Conservation (phyloP, 495 filamentous ascomycete species). For the Hypoxylon fuscum region DNA sequence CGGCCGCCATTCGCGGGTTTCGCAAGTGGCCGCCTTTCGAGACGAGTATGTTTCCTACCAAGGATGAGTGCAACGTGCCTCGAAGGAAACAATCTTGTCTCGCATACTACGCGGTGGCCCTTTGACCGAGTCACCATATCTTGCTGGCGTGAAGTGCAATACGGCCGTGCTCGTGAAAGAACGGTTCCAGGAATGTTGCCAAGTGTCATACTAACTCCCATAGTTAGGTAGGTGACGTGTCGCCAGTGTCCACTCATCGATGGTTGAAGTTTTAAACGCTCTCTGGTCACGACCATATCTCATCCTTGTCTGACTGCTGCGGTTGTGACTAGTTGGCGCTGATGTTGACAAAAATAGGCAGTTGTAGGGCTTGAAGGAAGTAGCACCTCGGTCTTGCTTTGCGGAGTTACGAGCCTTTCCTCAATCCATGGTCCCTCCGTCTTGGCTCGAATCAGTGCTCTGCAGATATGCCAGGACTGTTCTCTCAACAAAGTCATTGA, state of each 20-base stretch:
- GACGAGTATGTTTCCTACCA: constrained; percentile 30
- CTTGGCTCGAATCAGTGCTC: background rate
- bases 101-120: constrained; percentile 18
- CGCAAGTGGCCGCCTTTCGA: constrained; percentile 24
- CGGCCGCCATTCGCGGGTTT: constrained; percentile 14
- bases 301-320: constrained; percentile 8
- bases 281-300: constrained; percentile 1
- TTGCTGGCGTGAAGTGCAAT: constrained; percentile 5
- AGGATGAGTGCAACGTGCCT: constrained; percentile 33
- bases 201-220: constrained; percentile 23
- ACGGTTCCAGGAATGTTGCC: constrained; percentile 28
- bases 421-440: background rate
- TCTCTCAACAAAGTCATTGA: background rate
- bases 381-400: background rate
- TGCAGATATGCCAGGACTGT: background rate
- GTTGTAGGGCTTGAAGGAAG: background rate
- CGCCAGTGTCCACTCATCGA: constrained; percentile 22
- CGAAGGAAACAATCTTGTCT: constrained; percentile 27
- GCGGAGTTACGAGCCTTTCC: background rate
- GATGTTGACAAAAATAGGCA: background rate
- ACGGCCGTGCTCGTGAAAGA: constrained; percentile 1
- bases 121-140: constrained; percentile 4
- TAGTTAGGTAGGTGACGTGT: constrained; percentile 32
- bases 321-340: constrained; percentile 5
- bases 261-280: constrained; percentile 11